These are phyloP conservation scores for Casuarina equisetifolia DNA, from an alignment of 306 rosid species.

Conservation along the genomic window DNA sequence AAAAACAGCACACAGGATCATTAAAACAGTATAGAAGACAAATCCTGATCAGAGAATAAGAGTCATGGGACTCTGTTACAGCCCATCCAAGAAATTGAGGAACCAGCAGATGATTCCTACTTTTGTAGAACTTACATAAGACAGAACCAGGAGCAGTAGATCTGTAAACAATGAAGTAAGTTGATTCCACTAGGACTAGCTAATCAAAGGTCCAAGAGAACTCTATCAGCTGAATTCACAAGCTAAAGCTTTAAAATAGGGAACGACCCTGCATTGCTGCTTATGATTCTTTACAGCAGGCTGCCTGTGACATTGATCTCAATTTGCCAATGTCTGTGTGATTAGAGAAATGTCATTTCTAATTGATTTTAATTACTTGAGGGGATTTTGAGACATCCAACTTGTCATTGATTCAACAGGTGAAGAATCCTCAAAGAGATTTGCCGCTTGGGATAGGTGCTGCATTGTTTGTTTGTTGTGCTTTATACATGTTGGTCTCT, in stretches of 20 bases:
- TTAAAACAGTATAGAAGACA: neutral
- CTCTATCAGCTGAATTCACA: no score
- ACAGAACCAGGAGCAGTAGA: no score
- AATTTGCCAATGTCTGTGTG: neutral
- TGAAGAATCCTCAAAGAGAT: conserved; percentile 90
- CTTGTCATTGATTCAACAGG: conserved; percentile 48
- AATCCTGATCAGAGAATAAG: neutral
- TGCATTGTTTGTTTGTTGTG: conserved; percentile 80
- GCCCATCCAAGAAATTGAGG: no score
- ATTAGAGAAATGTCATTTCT: neutral
- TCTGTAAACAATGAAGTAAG: no score
- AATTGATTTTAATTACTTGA: neutral
- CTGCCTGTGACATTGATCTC: neutral
- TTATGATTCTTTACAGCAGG: neutral
- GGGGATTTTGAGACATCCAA: conserved; percentile 19
- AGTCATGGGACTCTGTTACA: neutral
- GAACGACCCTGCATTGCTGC: no score
- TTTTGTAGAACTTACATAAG: no score
- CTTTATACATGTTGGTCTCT: conserved; percentile 81
- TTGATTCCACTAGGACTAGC: no score
- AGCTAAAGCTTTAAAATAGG: no score
- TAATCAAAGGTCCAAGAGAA: no score
- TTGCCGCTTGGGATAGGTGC: conserved; percentile 81
- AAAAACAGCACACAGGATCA: neutral
- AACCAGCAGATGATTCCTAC: no score